Evolutionary conservation across 2,329 filamentous ascomycete species (phyloP), one percentile per base, ranked within the genome.

Genomic region (Teratosphaeria pseudoeucalypti): DNA sequence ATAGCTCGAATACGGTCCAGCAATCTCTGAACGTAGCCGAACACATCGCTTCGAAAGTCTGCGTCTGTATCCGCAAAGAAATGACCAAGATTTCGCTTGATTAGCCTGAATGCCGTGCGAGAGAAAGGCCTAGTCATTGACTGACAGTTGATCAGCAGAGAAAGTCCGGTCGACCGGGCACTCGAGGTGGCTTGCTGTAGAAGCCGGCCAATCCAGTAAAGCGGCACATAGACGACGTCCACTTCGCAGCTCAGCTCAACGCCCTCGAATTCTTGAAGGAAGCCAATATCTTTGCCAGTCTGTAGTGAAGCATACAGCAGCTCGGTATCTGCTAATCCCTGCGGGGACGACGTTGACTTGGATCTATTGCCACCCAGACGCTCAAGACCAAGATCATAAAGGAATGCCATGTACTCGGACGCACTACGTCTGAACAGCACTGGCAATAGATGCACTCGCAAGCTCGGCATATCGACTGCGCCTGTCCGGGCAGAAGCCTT

Each of bases 41-140:
- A 79, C 1, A 95, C 80, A 65, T 95, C 90, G 60, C 92, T 87
- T 59, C 94, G 85, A 64, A 92, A 88, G 67, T 92, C 90, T 6
- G 92, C 86, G 70, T 96, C 91, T 0, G 89, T 85, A 63, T 96
- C 92, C 2, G 90, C 84, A 70, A 95, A 87, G 63, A 92, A 84
- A 16, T 86, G 82, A 1, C 82, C 80, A 3, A 97, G 75, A 60
- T 89, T 84, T 37, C 76, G 78, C 57, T 80, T 80, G 2, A 97
- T 76, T 12, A 87, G 79, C 2, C 75, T 72, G 2, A 96, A 77
- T 0, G 86, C 81, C 10, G 77, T 79, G 0, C 74, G 67, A 0
- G 86, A 86, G 57, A 95, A 85, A 0, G 90, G 87, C 57, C 84
- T 85, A 2, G 88, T 90, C 0, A 86, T 86, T 2, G 88, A 84